phyloP scores from a whole-genome alignment of 495 filamentous ascomycete species.

The Poronia punctata region DNA sequence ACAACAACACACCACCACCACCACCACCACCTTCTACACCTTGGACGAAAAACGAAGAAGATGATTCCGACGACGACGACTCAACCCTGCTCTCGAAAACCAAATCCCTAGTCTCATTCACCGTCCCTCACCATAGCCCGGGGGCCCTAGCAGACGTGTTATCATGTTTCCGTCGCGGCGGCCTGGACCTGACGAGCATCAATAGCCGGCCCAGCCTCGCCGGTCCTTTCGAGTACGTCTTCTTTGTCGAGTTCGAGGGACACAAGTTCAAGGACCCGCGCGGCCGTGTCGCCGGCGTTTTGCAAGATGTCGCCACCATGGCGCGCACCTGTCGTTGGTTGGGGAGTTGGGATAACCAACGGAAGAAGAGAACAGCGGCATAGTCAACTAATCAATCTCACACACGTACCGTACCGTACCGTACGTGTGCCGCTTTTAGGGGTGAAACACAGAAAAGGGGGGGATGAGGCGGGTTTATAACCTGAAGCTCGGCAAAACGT shows the following conservation, averaged over 20 bases:
- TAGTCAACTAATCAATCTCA: too few relatives aligned
- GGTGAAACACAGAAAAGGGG: background rate
- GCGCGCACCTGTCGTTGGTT: constrained; percentile 44
- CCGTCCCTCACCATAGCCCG: constrained; percentile 64
- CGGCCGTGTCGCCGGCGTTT: constrained; percentile 44
- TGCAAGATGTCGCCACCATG: constrained; percentile 35
- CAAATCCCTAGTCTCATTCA: constrained; percentile 79
- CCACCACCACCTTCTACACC: too few relatives aligned
- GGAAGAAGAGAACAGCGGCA: too few relatives aligned
- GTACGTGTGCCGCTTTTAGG: too few relatives aligned
- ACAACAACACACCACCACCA: background rate
- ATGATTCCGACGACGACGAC: constrained; percentile 5
- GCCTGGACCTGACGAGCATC: constrained; percentile 84
- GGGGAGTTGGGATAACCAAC: constrained; percentile 47
- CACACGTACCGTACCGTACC: too few relatives aligned
- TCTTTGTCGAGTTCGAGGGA: constrained; percentile 85
- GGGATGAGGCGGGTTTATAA: background rate
- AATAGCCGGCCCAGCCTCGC: constrained; percentile 70
- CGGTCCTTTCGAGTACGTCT: constrained; percentile 81
- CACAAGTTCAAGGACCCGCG: constrained; percentile 39
- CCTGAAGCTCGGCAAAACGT: background rate
- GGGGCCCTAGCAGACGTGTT: constrained; percentile 79
- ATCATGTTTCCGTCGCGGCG: constrained; percentile 62
- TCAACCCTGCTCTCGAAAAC: constrained; percentile 24
- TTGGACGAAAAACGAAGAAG: constrained; percentile 12